phyloP scores from a whole-genome alignment of 768 basidiomycete genomes.

The Auriscalpium microsporum region DNA sequence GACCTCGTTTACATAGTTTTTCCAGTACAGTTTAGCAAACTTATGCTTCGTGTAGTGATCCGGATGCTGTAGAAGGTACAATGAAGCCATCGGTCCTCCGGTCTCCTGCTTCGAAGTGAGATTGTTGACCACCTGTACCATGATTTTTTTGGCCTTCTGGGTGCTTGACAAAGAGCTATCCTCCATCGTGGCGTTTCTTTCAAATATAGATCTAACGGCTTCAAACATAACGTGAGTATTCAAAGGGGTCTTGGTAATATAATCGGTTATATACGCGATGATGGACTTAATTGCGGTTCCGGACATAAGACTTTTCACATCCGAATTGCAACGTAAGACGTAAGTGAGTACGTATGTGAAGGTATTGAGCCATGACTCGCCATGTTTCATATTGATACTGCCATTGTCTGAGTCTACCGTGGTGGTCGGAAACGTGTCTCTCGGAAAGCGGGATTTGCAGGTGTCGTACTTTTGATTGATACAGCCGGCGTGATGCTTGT shows the following conservation, averaged over 20 bases:
- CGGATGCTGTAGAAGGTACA: constrained; percentile 28
- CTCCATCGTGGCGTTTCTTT: constrained; percentile 17
- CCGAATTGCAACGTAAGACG: constrained; percentile 30
- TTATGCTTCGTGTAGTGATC: constrained; percentile 32
- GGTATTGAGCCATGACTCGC: constrained; percentile 30
- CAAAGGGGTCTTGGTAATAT: constrained; percentile 32
- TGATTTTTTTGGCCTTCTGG: constrained; percentile 21
- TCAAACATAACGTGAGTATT: constrained; percentile 34
- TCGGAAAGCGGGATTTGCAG: constrained; percentile 31
- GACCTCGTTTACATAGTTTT: constrained; percentile 21
- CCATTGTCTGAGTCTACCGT: constrained; percentile 23
- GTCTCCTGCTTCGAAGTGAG: constrained; percentile 15
- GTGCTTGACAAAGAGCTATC: neutral
- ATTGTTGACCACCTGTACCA: constrained; percentile 29
- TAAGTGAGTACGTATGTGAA: constrained; percentile 25
- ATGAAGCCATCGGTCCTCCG: constrained; percentile 28
- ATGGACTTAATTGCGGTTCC: constrained; percentile 33
- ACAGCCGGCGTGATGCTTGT: constrained; percentile 18
- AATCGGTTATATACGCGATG: constrained; percentile 33
- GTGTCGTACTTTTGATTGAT: constrained; percentile 19
- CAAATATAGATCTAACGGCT: constrained; percentile 18
- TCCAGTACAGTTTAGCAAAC: constrained; percentile 29
- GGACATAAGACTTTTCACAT: constrained; percentile 30
- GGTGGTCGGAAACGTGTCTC: constrained; percentile 17
- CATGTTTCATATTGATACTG: constrained; percentile 21